phyloP scores from a whole-genome alignment of 257 asterid species.

The Craterostigma plantagineum region DNA sequence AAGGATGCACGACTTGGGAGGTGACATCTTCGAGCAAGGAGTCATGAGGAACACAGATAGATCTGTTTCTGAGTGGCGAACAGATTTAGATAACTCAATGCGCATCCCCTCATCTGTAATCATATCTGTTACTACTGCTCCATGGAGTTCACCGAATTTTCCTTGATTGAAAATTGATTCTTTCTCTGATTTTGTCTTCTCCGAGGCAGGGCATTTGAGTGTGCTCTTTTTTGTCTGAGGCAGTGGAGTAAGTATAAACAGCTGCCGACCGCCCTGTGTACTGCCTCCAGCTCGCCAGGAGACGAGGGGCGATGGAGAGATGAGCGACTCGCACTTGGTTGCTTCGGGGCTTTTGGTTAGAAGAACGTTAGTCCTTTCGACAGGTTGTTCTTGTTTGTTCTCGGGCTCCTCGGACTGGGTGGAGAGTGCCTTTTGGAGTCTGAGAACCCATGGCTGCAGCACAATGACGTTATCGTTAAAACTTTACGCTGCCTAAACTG shows the following conservation, averaged over 20 bases:
- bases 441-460: constrained; percentile 80
- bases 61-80: constrained; percentile 10
- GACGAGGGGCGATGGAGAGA: constrained; percentile 91
- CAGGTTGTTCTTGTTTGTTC: constrained; percentile 16
- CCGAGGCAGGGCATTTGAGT: constrained; percentile 15
- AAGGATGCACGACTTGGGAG: constrained; percentile 70
- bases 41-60: constrained; percentile 41
- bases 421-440: constrained; percentile 37
- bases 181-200: constrained; percentile 11
- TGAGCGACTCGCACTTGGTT: constrained; percentile 45
- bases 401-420: constrained; percentile 15
- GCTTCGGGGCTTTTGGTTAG: constrained; percentile 38
- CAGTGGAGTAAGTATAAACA: constrained; percentile 82
- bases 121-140: constrained; percentile 1
- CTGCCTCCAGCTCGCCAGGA: constrained; percentile 75
- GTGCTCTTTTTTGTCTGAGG: constrained; percentile 30
- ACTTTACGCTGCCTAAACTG: not conserved
- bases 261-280: constrained; percentile 49
- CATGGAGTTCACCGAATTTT: too few species aligned
- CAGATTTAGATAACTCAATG: too few species aligned
- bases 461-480: constrained; percentile 5
- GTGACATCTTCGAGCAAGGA: constrained; percentile 67
- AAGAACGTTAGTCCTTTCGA: constrained; percentile 11
- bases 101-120: too few species aligned
- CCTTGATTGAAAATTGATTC: constrained; percentile 10